phyloP scores from a whole-genome alignment of 129 eudicot genomes.

The Glebionis coronaria region DNA sequence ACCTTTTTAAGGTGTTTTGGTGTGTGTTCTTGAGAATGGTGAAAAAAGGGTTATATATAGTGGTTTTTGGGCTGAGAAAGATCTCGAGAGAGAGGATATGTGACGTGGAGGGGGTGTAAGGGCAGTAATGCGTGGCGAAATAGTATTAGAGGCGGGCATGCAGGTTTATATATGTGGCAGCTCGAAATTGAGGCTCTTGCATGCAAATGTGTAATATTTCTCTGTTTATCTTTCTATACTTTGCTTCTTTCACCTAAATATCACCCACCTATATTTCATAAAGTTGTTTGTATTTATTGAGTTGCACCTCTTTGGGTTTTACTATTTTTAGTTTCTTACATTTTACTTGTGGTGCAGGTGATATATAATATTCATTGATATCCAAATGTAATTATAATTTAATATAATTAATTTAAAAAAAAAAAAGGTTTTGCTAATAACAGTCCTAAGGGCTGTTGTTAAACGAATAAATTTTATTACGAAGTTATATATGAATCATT shows the following conservation, averaged over 20 bases:
- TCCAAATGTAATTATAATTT: too few species aligned
- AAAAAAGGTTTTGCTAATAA: too few species aligned
- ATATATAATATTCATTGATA: not conserved
- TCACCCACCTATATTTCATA: not conserved
- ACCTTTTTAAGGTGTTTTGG: not conserved
- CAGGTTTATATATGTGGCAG: slow-evolving; percentile 64
- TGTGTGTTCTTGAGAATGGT: not conserved
- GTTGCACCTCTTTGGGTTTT: not conserved
- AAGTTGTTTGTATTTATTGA: slow-evolving; percentile 7
- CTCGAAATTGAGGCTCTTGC: slow-evolving; percentile 33
- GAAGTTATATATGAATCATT: too few species aligned
- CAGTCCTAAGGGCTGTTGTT: too few species aligned
- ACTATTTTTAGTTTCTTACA: slow-evolving; percentile 1
- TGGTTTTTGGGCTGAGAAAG: slow-evolving; percentile 4
- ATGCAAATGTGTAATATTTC: slow-evolving; percentile 42
- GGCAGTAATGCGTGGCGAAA: slow-evolving; percentile 52
- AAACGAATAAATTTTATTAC: too few species aligned
- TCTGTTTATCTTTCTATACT: not conserved
- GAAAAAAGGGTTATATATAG: not conserved
- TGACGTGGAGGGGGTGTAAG: slow-evolving; percentile 41
- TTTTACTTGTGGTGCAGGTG: not conserved
- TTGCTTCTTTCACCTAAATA: not conserved
- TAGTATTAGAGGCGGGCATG: slow-evolving; percentile 59
- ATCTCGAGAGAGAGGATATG: slow-evolving; percentile 21
- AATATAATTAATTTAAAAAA: too few species aligned